Conservation (phyloP, 1,139 yeast species). For the Pneumocystis canis region DNA sequence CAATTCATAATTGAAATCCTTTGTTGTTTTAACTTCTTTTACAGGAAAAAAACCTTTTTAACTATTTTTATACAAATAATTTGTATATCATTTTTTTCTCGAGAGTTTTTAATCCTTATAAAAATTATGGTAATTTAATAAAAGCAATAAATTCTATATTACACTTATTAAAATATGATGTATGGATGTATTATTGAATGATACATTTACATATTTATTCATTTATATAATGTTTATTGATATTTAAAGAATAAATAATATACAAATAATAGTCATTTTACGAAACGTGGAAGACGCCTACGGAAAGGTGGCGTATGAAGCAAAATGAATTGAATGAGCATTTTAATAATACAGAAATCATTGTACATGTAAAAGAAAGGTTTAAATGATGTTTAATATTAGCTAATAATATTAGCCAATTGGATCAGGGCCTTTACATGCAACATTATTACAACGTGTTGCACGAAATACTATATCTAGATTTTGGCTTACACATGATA, state of each 20-base stretch:
- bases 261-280: too few relatives aligned
- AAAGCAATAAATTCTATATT: constrained; percentile 95
- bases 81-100: constrained; percentile 60
- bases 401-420: not conserved
- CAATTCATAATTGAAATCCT: constrained; percentile 88
- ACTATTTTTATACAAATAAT: constrained; percentile 74
- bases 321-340: not conserved
- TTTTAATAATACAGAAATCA: not conserved
- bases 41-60: constrained; percentile 49
- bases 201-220: too few relatives aligned
- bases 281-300: too few relatives aligned
- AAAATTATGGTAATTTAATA: constrained; percentile 73
- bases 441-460: not conserved
- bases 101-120: constrained; percentile 47
- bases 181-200: too few relatives aligned
- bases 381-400: too few relatives aligned
- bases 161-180: constrained; percentile 81
- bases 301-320: not conserved
- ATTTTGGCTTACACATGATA: not conserved
- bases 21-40: constrained; percentile 35
- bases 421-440: not conserved
- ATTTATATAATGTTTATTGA: too few relatives aligned
- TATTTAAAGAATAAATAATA: too few relatives aligned
- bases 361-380: not conserved
- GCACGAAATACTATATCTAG: not conserved